Base-by-base conservation (phyloP, 148 eudicot genomes). In the Arbutus unedo region DNA sequence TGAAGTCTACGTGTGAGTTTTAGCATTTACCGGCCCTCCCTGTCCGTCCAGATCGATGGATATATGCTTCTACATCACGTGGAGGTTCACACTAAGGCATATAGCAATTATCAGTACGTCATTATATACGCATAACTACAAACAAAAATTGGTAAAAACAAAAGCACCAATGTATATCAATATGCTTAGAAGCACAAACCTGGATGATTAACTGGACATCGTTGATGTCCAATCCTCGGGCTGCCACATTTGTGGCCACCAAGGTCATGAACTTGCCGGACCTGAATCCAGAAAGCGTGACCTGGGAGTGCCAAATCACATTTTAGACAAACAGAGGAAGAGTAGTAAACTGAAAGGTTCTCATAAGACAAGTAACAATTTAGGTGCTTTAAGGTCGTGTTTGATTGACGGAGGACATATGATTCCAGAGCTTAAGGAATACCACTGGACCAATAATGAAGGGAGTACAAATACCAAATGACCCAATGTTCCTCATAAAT, bases 11-110 rank as follows among this genome's bases (percentile, higher is more conserved):
- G 38, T 31, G 38, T 31, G 43, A 66, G 71, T 25, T 25, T 13
- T 41, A 45, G 23, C 23, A 74, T 70, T 84, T 78, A 94, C 99
- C 99, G 31, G 98, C 99, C 88, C 99, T 92, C 51, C 99, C 99
- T 13, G 99, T 96, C 67, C 99, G 89, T 72, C 99, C 99, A 81
- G 99, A 94, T 45, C 99, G 98, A 88, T 96, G 99, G 82, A 96
- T 96, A 86, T 96, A 96, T 21, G 89, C 99, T 89, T 96, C 99
- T 77, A 94, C 98, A 89, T 93, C 98, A 79, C 94, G 95, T 44
- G 99, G 98, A 66, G 98, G 98, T 81, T 96, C 98, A 82, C 98
- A 92, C 96, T 93, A 79, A 80, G 86, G 11, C 47, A 67, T 64
- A 31, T 76, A 57, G 56, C 48, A 43, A 50, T 84, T 38, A 25